Evolutionary conservation across 805 yeast genomes (phyloP).

Genomic region (Candida michaelii): DNA sequence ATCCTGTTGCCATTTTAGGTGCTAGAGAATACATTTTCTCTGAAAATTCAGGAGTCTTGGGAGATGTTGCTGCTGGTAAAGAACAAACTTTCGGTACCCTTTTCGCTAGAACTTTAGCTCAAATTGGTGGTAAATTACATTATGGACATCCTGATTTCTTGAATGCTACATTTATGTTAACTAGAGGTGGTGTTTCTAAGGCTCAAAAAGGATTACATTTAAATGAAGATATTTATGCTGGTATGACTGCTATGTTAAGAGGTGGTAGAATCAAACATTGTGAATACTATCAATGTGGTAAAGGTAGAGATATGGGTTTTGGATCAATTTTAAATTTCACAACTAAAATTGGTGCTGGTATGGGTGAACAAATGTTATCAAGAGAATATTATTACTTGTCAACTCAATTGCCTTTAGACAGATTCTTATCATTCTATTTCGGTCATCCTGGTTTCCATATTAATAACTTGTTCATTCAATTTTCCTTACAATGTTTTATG

Average conservation of each 20-base stretch:
- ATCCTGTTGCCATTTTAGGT: constrained; percentile 81
- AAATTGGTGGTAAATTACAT: constrained; percentile 79
- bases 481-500: constrained; percentile 57
- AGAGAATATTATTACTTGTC: constrained; percentile 80
- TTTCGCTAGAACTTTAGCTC: constrained; percentile 79
- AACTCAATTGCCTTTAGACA: constrained; percentile 71
- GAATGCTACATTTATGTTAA: constrained; percentile 73
- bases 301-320: constrained; percentile 83
- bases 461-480: constrained; percentile 70
- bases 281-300: constrained; percentile 83
- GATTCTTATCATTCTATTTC: constrained; percentile 76
- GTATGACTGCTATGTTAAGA: constrained; percentile 73
- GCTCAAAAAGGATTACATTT: constrained; percentile 81
- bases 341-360: constrained; percentile 85
- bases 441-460: constrained; percentile 88
- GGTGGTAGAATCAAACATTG: constrained; percentile 86
- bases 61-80: constrained; percentile 86
- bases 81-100: constrained; percentile 87
- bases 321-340: constrained; percentile 80
- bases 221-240: constrained; percentile 85
- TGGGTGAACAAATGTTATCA: constrained; percentile 86
- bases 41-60: constrained; percentile 77
- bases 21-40: constrained; percentile 83
- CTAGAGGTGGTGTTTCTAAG: constrained; percentile 85
- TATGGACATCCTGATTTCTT: constrained; percentile 88